Evolutionary conservation across 2,329 filamentous ascomycete species (phyloP), one percentile per base, ranked within the genome.

Genomic region (Fusarium albosuccineum): DNA sequence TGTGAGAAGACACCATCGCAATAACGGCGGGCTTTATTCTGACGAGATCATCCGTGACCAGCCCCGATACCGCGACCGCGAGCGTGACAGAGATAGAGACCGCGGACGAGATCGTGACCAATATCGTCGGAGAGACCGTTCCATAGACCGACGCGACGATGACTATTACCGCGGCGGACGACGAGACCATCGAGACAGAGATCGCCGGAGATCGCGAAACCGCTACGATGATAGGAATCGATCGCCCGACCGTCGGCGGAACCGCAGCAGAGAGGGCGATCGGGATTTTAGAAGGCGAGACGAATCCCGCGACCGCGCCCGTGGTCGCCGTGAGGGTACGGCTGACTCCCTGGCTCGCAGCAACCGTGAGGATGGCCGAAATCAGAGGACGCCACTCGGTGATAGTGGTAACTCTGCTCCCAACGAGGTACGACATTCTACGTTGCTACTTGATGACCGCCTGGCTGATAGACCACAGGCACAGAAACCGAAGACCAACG

Each of bases 271-370:
- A 72, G 92, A 93, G 53, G 84, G 76, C 63, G 82, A 83, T 56
- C 79, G 89, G 76, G 89, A 92, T 72, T 83, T 88, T 73, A 89
- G 89, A 73, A 90, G 89, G 82, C 89, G 90, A 85, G 92, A 93
- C 79, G 90, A 90, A 74, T 92, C 89, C 77, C 87, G 87, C 78
- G 91, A 92, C 75, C 86, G 86, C 77, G 82, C 80, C 75, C 86
- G 85, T 76, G 85, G 84, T 72, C 87, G 87, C 76, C 87, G 87
- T 78, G 91, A 91, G 78, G 88, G 86, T 79, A 91, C 91, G 79
- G 85, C 88, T 85, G 91, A 93, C 81, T 89, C 90, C 72, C 87
- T 85, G 78, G 78, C 85, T 75, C 88, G 89, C 78, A 86, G 83
- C 80, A 89, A 86, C 83, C 87, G 86, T 77, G 90, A 89, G 73